Base-by-base conservation (phyloP, 1,284 basidiomycete genomes). In the Ganoderma boninense region DNA sequence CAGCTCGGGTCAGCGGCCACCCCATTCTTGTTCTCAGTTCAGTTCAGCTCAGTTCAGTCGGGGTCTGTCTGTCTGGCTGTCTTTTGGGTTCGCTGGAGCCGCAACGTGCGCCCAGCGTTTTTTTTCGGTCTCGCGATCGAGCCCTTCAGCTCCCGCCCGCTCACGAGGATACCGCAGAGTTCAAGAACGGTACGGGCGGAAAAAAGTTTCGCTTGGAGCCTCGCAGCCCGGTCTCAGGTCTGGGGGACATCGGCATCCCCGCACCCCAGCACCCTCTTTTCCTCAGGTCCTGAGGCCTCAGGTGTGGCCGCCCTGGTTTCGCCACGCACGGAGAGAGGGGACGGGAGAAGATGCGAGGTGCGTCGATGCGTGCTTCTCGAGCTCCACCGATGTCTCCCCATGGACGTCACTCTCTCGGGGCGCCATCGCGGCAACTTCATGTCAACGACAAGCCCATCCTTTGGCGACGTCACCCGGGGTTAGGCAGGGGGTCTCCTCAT, bases 11-110 rank as follows among this genome's bases (percentile, higher is more conserved):
- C 26, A 32, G 16, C n/a, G n/a, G n/a, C n/a, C n/a, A n/a, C n/a
- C n/a, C n/a, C n/a, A n/a, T n/a, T n/a, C n/a, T n/a, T n/a, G n/a
- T n/a, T n/a, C n/a, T n/a, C n/a, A n/a, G n/a, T n/a, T n/a, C n/a
- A n/a, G n/a, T n/a, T n/a, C n/a, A n/a, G n/a, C n/a, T 40, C 38
- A 40, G 38, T 40, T n/a, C n/a, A 5, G 11, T 38, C 57, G 20
- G 49, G 13, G 29, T 40, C 38, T 40, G 35, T 38, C 18, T 35
- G 32, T 35, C 35, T 57, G 57, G 7, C 35, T 13, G n/a, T n/a
- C n/a, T n/a, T 60, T 60, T 60, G 57, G 13, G 57, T 60, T 38
- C 11, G 35, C 10, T 60, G 57, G 57, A 60, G 57, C 57, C 57
- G 20, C 57, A 60, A 23, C 57, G 57, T 60, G 57, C 35, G 32